Percentiles rank a stretch among this genome's conserved stretches.
These are phyloP conservation scores for Floccularia luteovirens DNA, from an alignment of 768 basidiomycete genomes.

Conservation along the genomic window DNA sequence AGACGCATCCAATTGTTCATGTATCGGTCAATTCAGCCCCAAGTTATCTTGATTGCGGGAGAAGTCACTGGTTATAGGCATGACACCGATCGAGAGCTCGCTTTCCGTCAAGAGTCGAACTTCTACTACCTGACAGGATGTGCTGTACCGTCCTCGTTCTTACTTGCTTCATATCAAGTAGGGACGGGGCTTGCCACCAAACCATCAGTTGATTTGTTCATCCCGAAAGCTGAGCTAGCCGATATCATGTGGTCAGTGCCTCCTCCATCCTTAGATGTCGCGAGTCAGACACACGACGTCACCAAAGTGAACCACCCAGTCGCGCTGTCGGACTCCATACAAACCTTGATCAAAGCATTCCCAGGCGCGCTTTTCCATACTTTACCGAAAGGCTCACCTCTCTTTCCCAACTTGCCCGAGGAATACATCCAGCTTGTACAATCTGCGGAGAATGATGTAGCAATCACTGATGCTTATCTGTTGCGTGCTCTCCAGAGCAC, in stretches of 20 bases:
- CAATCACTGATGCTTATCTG: constrained; percentile 55
- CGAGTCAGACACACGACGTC: constrained; percentile 44
- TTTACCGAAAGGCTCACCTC: constrained; percentile 42
- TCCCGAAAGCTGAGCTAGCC: constrained; percentile 64
- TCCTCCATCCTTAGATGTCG: constrained; percentile 57
- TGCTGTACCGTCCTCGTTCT: constrained; percentile 59
- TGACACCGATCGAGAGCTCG: constrained; percentile 80
- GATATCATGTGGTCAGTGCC: constrained; percentile 89
- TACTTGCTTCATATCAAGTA: constrained; percentile 53
- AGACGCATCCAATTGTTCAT: neutral
- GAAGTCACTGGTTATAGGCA: constrained; percentile 56
- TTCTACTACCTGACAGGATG: constrained; percentile 87
- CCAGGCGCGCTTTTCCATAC: constrained; percentile 60
- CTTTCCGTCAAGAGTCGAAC: constrained; percentile 71
- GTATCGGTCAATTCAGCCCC: constrained; percentile 35
- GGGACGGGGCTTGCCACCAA: constrained; percentile 32
- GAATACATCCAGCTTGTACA: constrained; percentile 29
- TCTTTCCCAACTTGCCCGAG: constrained; percentile 43
- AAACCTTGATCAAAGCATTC: constrained; percentile 35
- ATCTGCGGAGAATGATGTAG: constrained; percentile 22
- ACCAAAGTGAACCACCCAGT: constrained; percentile 48
- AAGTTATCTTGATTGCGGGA: constrained; percentile 64
- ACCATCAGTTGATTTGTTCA: constrained; percentile 58
- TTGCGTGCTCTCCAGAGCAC: constrained; percentile 74
- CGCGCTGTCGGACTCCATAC: constrained; percentile 37